phyloP scores from a whole-genome alignment of 164 flowering plant species.

The Macadamia integrifolia region DNA sequence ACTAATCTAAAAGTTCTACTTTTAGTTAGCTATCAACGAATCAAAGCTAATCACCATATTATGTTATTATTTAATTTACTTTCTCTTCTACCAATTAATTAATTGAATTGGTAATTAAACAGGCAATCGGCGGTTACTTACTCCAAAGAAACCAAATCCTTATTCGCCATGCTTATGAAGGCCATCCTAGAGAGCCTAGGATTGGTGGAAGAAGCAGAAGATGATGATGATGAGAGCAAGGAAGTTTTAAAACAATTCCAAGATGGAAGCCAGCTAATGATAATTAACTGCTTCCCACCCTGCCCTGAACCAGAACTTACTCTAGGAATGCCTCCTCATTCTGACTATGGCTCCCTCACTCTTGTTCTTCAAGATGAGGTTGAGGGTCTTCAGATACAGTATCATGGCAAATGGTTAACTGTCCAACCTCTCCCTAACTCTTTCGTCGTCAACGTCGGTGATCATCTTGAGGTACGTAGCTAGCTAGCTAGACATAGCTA shows the following conservation, averaged over 20 bases:
- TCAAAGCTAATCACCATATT: too few relatives aligned
- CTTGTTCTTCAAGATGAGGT: slow-evolving; percentile 78
- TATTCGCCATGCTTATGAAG: slow-evolving; percentile 52
- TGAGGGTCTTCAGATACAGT: slow-evolving; percentile 55
- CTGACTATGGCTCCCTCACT: slow-evolving; percentile 87
- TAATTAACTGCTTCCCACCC: slow-evolving; percentile 65
- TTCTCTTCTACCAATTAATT: too few relatives aligned
- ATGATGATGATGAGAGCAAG: slow-evolving; percentile 12
- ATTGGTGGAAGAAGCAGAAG: slow-evolving; percentile 6
- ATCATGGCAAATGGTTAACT: slow-evolving; percentile 52
- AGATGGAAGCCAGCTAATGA: slow-evolving; percentile 80
- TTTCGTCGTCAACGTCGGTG: slow-evolving; percentile 80
- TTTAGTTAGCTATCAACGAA: too few relatives aligned
- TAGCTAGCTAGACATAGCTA: too few relatives aligned
- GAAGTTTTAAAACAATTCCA: slow-evolving; percentile 33
- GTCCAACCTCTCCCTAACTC: slow-evolving; percentile 58
- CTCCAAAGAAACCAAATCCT: slow-evolving; percentile 41
- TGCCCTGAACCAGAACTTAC: slow-evolving; percentile 87
- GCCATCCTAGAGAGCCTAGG: slow-evolving; percentile 74
- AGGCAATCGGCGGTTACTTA: slow-evolving; percentile 51
- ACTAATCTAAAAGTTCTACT: background rate
- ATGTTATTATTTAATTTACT: too few relatives aligned
- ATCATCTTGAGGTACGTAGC: slow-evolving; percentile 57
- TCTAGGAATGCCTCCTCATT: slow-evolving; percentile 86
- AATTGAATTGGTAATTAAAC: slow-evolving; percentile 9